Base-by-base conservation (phyloP, 2,329 filamentous ascomycete species). In the Metarhizium robertsii region DNA sequence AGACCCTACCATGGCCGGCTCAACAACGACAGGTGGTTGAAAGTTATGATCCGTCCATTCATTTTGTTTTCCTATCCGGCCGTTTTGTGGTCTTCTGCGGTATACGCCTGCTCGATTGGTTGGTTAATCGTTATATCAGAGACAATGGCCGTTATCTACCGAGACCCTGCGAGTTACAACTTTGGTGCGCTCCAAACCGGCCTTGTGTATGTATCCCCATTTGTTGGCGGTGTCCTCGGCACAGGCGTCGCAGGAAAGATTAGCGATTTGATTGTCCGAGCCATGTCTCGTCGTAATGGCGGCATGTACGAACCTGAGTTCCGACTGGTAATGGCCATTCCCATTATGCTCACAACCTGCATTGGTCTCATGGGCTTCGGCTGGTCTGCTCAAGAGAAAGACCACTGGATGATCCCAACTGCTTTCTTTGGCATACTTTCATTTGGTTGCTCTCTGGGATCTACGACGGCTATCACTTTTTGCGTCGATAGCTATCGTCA, bases 121-220 rank as follows among this genome's bases (percentile, higher is more conserved):
- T 97, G 92, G 94, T 79, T 97, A 32, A 96, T 97, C 61, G 91
- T 97, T 47, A 81, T 97, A 2, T 96, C 91, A 0, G 92, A 97
- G 70, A 88, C 87, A 0, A 84, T 97, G 2, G 81, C 90, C 0
- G 78, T 87, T 57, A 87, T 97, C 58, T 97, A 90, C 69, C 83
- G 88, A 42, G 76, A 83, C 54, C 74, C 76, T 0, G 74, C 79
- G 0, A 78, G 77, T 0, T 97, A 97, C 73, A 82, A 92, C 61
- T 97, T 97, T 67, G 84, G 80, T 29, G 80, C 90, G 0, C 74
- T 96, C 0, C 86, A 90, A 59, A 88, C 89, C 0, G 92, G 92
- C 7, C 77, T 97, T 0, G 81, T 97, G 1, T 97, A 96, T 68
- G 78, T 97, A 49, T 92, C 88, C 0, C 92, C 92, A 0, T 96